Evolutionary conservation across 208 protist species (phyloP), one percentile per base, ranked within the genome.

Genomic region (Phytomonas serpens): DNA sequence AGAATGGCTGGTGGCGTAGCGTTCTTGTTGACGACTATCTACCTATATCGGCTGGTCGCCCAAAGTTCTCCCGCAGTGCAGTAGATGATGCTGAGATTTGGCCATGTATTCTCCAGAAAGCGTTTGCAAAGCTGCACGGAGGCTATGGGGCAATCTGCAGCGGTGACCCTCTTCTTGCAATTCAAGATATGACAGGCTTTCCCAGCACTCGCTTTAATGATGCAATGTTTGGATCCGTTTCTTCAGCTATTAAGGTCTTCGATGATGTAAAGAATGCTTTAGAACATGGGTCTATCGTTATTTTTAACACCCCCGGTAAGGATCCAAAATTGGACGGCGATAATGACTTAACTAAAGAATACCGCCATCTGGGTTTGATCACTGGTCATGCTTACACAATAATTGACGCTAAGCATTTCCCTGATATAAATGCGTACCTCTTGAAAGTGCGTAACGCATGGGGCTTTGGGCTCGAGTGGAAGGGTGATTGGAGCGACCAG

Each of bases 111-210:
- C 65, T 95, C 31, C 69, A 97, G 76, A 97, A 97, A 75, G 92
- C 92, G 61, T 97, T 89, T 79, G 90, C 90, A 62, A 97, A 97
- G 82, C 69, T 95, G 42, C 83, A 94, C 67, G 90, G 90, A 32
- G 87, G 79, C 73, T 96, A 96, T 77, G 86, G 77, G 11, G 72
- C 68, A 61, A 94, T 96, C 75, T 78, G 71, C 72, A 81, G 80
- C 57, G 89, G 92, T 68, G 88, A 97, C 69, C 84, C 86, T 36
- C 81, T 90, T 57, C 86, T 93, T 62, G 89, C 92, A n/a, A 72
- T 97, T 30, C 76, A 88, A 63, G 92, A 97, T 71, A 77, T 94
- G 77, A 89, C 85, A 61, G 89, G 89, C 62, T 87, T 81, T 75
- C 80, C 89, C 7, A 86, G 75, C 4, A 75, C 67, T 42, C 80